Conservation (phyloP, 1,284 basidiomycete species). For the Tilletia walkeri region DNA sequence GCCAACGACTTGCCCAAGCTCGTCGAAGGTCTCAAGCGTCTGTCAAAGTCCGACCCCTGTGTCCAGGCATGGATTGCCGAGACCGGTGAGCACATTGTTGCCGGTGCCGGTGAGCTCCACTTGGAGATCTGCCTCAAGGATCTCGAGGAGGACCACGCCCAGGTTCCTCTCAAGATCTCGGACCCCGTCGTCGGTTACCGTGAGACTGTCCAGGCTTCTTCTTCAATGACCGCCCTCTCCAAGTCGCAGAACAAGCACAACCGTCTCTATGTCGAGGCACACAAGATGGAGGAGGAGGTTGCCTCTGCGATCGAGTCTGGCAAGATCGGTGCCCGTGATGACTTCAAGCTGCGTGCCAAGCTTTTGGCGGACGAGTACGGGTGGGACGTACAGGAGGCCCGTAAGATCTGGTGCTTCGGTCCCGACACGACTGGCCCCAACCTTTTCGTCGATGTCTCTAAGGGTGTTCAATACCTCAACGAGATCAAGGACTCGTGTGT, state of each 20-base stretch:
- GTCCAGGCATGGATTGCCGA: slow-evolving; percentile 93
- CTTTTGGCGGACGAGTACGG: slow-evolving; percentile 92
- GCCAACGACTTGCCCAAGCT: slow-evolving; percentile 98
- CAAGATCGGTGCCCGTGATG: slow-evolving; percentile 84
- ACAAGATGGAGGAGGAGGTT: slow-evolving; percentile 91
- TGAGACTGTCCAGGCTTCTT: slow-evolving; percentile 96
- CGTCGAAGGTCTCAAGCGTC: slow-evolving; percentile 99
- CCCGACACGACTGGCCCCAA: slow-evolving; percentile 98
- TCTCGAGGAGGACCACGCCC: slow-evolving; percentile 98
- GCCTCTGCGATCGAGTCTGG: slow-evolving; percentile 88
- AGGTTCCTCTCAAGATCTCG: slow-evolving; percentile 97
- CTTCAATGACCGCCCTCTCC: slow-evolving; percentile 90
- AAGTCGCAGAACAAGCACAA: slow-evolving; percentile 99
- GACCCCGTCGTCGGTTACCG: slow-evolving; percentile 98
- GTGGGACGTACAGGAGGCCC: slow-evolving; percentile 98
- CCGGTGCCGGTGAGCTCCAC: slow-evolving; percentile 98
- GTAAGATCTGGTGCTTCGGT: slow-evolving; percentile 99
- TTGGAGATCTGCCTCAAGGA: slow-evolving; percentile 99
- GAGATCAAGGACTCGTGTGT: slow-evolving; percentile 99
- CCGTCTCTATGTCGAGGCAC: slow-evolving; percentile 89
- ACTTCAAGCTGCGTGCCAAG: slow-evolving; percentile 95
- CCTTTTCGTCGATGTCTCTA: slow-evolving; percentile 94
- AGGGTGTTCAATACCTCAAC: slow-evolving; percentile 73
- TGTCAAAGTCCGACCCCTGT: slow-evolving; percentile 99
- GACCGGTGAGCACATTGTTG: slow-evolving; percentile 96